Base-by-base conservation (phyloP, 164 flowering plant genomes). In the Umbilicus rupestris region DNA sequence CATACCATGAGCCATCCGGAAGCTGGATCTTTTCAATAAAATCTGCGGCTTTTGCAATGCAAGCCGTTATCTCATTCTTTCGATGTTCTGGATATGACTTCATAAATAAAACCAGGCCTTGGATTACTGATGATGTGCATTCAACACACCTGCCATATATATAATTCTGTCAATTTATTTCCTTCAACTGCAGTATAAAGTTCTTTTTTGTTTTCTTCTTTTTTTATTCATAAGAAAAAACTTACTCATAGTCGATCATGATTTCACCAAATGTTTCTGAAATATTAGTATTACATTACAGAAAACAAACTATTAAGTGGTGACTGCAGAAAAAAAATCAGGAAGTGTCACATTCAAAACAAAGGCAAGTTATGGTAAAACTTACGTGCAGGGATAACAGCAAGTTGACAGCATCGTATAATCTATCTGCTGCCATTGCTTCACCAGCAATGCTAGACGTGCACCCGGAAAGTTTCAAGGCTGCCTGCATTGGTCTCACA, bases 1-100 rank as follows among this genome's bases (percentile, higher is more conserved):
- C 52, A 65, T 44, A 83, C 87, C 87, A 84, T 42, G 85, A 84
- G 16, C 87, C 87, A 69, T 84, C 85, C 26, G 74, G 69, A 30
- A 46, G 73, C 63, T 84, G 87, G 45, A 60, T 74, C 68, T 66
- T 78, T 41, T 82, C 82, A 30, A 84, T 80, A 64, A 77, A 84
- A 14, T 73, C 15, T 2, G 63, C 26, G 7, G 81, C 84, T 59
- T 77, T 82, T 9, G 49, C 42, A 22, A 84, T 76, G 64, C 80
- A 82, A 17, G 46, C 63, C 49, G 66, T 68, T 16, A 84, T 77
- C 30, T 82, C 84, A 45, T 74, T 66, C 49, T 37, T 70, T 24
- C 85, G 64, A 45, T 84, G 74, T 0, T 60, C 74, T 20, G 80
- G 83, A 68, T 78, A n/a, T 10, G 50, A 7, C 59, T 69, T 76